Percentiles rank a stretch among this genome's conserved stretches.
Conservation (phyloP, 2,329 filamentous ascomycete genomes). For the Tolypocladium cylindrosporum region DNA sequence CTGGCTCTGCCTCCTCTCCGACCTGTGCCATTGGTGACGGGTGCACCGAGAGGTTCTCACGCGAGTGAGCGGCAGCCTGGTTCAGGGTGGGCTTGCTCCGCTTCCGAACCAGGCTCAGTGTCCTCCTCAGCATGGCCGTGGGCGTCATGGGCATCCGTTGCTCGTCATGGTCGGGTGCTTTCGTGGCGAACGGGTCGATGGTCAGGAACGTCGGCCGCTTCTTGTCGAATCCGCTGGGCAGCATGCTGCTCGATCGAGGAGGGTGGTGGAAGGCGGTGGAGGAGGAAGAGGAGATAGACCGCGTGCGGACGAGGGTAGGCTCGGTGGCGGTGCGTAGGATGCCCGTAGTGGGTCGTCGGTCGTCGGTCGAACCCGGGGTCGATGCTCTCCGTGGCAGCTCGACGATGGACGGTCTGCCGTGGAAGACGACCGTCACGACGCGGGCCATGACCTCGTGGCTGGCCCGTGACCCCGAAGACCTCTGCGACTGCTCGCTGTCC, state of each 20-base stretch:
- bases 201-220: constrained; percentile 38
- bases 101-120: constrained; percentile 44
- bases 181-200: constrained; percentile 42
- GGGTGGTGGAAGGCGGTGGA: constrained; percentile 22
- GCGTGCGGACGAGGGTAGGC: constrained; percentile 17
- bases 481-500: constrained; percentile 23
- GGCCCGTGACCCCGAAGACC: constrained; percentile 18
- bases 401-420: constrained; percentile 49
- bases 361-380: constrained; percentile 27
- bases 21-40: constrained; percentile 21
- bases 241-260: constrained; percentile 34
- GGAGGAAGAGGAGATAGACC: constrained; percentile 23
- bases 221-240: constrained; percentile 23
- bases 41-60: constrained; percentile 19
- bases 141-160: constrained; percentile 32
- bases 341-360: constrained; percentile 10
- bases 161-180: constrained; percentile 18
- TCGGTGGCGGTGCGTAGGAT: constrained; percentile 22
- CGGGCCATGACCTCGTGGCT: constrained; percentile 47
- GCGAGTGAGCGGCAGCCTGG: constrained; percentile 21
- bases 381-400: constrained; percentile 37
- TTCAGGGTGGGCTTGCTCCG: constrained; percentile 41
- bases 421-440: constrained; percentile 48
- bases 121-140: constrained; percentile 40
- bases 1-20: constrained; percentile 19